These are phyloP conservation scores for Leishmania arabica DNA, from an alignment of 208 protist species.

Conservation along the genomic window DNA sequence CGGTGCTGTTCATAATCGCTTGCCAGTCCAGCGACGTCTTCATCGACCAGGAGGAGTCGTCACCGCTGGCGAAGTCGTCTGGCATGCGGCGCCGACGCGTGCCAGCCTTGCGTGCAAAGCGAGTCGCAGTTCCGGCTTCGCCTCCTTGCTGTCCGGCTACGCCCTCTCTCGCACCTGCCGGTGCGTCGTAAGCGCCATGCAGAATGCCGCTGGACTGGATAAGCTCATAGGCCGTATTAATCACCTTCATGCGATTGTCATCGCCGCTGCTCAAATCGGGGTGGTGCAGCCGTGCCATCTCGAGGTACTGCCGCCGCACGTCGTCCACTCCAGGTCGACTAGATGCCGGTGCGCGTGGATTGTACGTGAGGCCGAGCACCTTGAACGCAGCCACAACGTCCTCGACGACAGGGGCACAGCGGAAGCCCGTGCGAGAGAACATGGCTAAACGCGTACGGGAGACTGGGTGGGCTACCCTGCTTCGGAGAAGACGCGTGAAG, in stretches of 20 bases:
- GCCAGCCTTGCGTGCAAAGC: slow-evolving; percentile 51
- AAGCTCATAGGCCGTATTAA: slow-evolving; percentile 91
- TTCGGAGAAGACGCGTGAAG: not conserved
- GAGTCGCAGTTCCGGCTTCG: slow-evolving; percentile 1
- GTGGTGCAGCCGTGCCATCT: slow-evolving; percentile 87
- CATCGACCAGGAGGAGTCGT: slow-evolving; percentile 79
- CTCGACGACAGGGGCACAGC: slow-evolving; percentile 31
- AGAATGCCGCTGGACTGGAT: slow-evolving; percentile 76
- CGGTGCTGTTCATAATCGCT: slow-evolving; percentile 52
- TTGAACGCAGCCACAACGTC: slow-evolving; percentile 75
- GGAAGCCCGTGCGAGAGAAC: slow-evolving; percentile 14
- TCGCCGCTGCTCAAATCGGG: slow-evolving; percentile 88
- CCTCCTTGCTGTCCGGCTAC: not conserved
- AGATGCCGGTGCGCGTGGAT: slow-evolving; percentile 25
- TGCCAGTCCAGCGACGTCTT: slow-evolving; percentile 82
- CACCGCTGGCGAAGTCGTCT: slow-evolving; percentile 85
- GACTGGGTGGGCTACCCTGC: not conserved
- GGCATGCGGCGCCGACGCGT: slow-evolving; percentile 64
- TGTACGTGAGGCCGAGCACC: slow-evolving; percentile 67
- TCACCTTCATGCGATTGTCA: slow-evolving; percentile 83
- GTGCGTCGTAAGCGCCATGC: slow-evolving; percentile 11
- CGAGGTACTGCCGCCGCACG: slow-evolving; percentile 82
- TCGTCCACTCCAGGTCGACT: slow-evolving; percentile 39
- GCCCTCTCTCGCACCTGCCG: not conserved
- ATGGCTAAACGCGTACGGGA: not conserved